Percentiles rank a stretch among this genome's conserved stretches.
Conservation (phyloP, 2,329 filamentous ascomycete species). For the Hypoxylon sp. region DNA sequence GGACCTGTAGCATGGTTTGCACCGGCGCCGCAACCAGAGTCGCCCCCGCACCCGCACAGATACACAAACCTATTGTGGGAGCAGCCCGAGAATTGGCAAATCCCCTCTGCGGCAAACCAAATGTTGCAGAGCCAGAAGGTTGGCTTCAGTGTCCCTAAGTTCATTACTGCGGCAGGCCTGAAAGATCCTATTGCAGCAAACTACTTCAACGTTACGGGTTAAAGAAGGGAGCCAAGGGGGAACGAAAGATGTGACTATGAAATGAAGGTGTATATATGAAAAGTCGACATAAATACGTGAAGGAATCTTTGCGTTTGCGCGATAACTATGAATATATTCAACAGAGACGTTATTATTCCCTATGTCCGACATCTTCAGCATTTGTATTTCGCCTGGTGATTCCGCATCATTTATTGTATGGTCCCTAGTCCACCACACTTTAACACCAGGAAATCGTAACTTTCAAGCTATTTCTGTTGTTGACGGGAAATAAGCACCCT, state of each 20-base stretch:
- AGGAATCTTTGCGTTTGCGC: constrained; percentile 25
- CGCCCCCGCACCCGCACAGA: constrained; percentile 57
- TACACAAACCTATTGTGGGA: constrained; percentile 59
- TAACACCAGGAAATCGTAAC: neutral
- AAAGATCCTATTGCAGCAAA: constrained; percentile 52
- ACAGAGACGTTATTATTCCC: constrained; percentile 29
- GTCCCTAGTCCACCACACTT: neutral
- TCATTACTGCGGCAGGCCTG: constrained; percentile 53
- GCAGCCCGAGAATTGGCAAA: constrained; percentile 55
- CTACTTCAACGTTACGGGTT: constrained; percentile 56
- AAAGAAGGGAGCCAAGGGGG: neutral
- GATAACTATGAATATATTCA: constrained; percentile 27
- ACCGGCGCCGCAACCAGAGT: constrained; percentile 55
- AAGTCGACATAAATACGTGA: constrained; percentile 12
- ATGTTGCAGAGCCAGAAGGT: constrained; percentile 54
- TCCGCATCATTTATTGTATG: neutral
- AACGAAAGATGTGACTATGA: neutral
- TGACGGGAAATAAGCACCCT: constrained; percentile 55
- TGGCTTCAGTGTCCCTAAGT: constrained; percentile 54
- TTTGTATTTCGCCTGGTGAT: neutral
- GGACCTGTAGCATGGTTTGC: constrained; percentile 51
- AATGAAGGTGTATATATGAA: constrained; percentile 32
- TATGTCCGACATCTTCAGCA: constrained; percentile 24
- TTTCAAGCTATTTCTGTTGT: constrained; percentile 45
- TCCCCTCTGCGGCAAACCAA: constrained; percentile 52